Evolutionary conservation across 257 asterid species (phyloP).

Genomic region (Orobanche coerulescens): DNA sequence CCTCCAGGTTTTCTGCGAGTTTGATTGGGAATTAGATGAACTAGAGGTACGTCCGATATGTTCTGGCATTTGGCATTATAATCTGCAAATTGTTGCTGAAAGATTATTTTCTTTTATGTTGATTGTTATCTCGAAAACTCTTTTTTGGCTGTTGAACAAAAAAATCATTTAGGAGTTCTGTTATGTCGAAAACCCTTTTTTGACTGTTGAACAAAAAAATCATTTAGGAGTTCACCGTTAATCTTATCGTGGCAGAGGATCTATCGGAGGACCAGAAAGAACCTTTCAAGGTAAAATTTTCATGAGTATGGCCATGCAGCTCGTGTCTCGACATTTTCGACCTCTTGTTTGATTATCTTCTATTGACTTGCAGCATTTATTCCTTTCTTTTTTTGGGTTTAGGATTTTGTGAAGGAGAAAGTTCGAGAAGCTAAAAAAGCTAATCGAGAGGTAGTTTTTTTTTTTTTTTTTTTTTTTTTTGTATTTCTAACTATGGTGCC

Average conservation of each 20-base stretch:
- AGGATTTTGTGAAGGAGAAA: constrained; percentile 71
- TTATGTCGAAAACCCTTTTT: too few species aligned
- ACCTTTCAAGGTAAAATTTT: constrained; percentile 53
- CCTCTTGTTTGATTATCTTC: neutral
- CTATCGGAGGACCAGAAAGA: constrained; percentile 61
- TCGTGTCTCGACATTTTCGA: neutral
- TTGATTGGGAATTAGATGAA: constrained; percentile 91
- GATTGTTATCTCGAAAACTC: neutral
- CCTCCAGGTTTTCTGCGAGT: constrained; percentile 73
- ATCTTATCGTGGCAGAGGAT: constrained; percentile 61
- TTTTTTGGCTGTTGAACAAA: neutral
- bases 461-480: too few species aligned
- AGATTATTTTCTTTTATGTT: neutral
- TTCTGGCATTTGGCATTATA: neutral
- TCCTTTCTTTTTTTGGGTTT: neutral
- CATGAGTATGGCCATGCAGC: neutral
- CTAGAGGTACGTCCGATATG: constrained; percentile 49
- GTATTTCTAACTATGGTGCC: too few species aligned
- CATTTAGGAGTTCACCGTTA: constrained; percentile 62
- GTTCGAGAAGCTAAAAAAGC: constrained; percentile 67
- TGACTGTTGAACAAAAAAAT: neutral
- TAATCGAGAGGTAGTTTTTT: constrained; percentile 49
- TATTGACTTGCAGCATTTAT: neutral
- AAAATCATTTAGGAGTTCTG: constrained; percentile 46
- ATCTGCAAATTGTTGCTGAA: neutral